Conservation (phyloP, 2,329 filamentous ascomycete species). For the Verticillium dahliae region DNA sequence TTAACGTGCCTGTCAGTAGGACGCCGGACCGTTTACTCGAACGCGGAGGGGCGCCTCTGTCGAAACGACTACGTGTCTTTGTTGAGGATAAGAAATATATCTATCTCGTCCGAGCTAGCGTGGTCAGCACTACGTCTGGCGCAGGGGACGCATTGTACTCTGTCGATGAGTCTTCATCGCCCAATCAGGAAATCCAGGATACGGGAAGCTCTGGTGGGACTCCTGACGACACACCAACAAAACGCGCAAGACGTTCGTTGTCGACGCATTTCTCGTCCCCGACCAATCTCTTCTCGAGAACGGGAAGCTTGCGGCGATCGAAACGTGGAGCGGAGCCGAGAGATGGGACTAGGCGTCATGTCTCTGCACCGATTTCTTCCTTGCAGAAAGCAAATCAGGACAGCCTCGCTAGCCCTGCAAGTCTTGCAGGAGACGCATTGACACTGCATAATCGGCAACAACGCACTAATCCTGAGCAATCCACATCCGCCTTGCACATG, state of each 20-base stretch:
- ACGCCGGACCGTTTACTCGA: constrained; percentile 20
- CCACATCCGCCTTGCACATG: constrained; percentile 15
- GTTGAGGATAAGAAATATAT: constrained; percentile 21
- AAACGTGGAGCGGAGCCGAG: constrained; percentile 41
- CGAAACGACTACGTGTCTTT: constrained; percentile 19
- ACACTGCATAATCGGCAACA: constrained; percentile 14
- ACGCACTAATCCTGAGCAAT: constrained; percentile 12
- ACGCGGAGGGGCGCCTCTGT: constrained; percentile 14
- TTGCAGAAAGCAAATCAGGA: constrained; percentile 20
- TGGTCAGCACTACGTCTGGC: constrained; percentile 7
- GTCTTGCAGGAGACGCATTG: constrained; percentile 5
- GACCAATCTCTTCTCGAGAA: constrained; percentile 48
- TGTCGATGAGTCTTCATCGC: background rate
- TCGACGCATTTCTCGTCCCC: constrained; percentile 56
- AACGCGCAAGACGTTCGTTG: constrained; percentile 43
- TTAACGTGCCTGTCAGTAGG: constrained; percentile 18
- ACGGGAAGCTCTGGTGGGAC: constrained; percentile 13
- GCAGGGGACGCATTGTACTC: background rate
- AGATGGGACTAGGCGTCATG: constrained; percentile 40
- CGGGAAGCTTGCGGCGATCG: constrained; percentile 48
- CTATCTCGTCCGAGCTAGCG: constrained; percentile 7
- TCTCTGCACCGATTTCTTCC: constrained; percentile 42
- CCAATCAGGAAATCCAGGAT: constrained; percentile 1
- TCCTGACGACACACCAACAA: constrained; percentile 33
- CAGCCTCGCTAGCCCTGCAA: constrained; percentile 7